Percentiles rank a stretch among this genome's conserved stretches.
phyloP scores from a whole-genome alignment of 345 rosid species.

The Heritiera littoralis region DNA sequence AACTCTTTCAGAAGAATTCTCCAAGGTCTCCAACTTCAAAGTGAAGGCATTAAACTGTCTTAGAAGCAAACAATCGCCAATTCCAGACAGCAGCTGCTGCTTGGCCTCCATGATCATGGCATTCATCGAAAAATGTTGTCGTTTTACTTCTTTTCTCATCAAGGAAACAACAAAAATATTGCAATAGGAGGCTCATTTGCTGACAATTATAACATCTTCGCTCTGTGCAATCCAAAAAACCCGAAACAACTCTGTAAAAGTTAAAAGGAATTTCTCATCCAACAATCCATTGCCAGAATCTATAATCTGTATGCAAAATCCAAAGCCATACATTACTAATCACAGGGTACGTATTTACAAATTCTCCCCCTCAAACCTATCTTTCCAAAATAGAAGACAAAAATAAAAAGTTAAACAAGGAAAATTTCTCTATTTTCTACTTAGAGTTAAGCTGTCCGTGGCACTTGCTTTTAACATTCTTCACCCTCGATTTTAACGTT shows the following conservation, averaged over 20 bases:
- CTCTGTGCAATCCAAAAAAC: not conserved
- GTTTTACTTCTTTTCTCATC: not conserved
- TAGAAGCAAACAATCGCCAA: not conserved
- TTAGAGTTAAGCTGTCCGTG: not conserved
- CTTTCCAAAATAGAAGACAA: not conserved
- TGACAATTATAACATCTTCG: not conserved
- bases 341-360: not conserved
- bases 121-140: not conserved
- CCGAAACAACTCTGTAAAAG: not conserved
- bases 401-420: not conserved
- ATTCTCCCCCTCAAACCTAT: not conserved
- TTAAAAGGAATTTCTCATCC: not conserved
- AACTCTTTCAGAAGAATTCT: not conserved
- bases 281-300: not conserved
- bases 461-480: not conserved
- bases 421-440: not conserved
- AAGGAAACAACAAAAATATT: not conserved
- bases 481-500: not conserved
- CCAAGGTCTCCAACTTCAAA: not conserved
- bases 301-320: not conserved
- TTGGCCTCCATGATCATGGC: not conserved
- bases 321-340: conserved; percentile 15
- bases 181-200: not conserved
- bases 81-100: not conserved
- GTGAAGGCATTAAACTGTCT: not conserved